These are phyloP conservation scores for Thielaviopsis euricoi DNA, from an alignment of 2,329 filamentous ascomycete species.

Conservation along the genomic window DNA sequence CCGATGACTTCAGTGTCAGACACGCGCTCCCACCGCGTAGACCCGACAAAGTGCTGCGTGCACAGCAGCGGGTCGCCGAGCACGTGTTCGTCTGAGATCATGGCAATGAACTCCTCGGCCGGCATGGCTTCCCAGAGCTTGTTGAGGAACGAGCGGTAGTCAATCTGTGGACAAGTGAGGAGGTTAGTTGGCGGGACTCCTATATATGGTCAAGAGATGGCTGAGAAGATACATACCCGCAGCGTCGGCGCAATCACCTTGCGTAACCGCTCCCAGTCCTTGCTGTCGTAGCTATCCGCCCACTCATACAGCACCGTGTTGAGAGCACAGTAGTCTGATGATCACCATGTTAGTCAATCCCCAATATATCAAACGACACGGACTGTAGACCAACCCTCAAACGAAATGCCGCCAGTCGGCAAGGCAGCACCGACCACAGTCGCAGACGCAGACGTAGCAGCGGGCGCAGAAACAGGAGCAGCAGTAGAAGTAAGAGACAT, in stretches of 20 bases:
- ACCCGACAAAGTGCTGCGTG: constrained; percentile 50
- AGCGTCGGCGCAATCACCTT: constrained; percentile 41
- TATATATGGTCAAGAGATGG: too few species aligned
- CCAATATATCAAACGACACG: neutral
- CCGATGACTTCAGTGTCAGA: constrained; percentile 42
- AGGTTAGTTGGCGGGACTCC: constrained; percentile 34
- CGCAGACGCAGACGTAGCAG: neutral
- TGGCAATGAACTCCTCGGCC: constrained; percentile 41
- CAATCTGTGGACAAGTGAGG: constrained; percentile 37
- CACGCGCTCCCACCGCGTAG: constrained; percentile 38
- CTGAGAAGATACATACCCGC: constrained; percentile 6
- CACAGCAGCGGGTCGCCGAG: constrained; percentile 44
- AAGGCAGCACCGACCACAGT: neutral
- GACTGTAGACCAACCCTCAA: neutral
- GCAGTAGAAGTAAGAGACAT: too few species aligned
- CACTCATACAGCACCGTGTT: constrained; percentile 29
- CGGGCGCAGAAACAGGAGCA: too few species aligned
- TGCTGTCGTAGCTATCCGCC: constrained; percentile 51
- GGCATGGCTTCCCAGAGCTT: constrained; percentile 45
- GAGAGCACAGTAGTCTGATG: constrained; percentile 16
- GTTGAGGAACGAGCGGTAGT: constrained; percentile 51
- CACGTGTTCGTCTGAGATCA: constrained; percentile 39
- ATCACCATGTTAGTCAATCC: neutral
- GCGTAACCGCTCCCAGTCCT: constrained; percentile 44
- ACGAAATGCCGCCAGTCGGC: neutral